Conservation (phyloP, 352 stramenopile genomes). For the Plasmopara muralis region DNA sequence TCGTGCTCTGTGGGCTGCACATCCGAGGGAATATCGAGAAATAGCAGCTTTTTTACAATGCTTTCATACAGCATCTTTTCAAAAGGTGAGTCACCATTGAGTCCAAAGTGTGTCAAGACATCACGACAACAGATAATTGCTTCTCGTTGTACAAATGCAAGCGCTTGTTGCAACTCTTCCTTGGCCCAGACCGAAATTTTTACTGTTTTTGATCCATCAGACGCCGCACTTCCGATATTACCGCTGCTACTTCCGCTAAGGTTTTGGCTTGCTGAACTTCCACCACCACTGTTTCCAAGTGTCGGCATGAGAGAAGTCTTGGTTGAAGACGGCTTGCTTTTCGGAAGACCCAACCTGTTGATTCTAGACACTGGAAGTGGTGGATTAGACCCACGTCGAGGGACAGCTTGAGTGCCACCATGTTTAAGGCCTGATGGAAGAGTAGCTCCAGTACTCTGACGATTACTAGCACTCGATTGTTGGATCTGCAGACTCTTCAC, state of each 20-base stretch:
- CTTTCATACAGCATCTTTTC: slow-evolving; percentile 74
- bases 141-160: slow-evolving; percentile 68
- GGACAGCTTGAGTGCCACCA: slow-evolving; percentile 43
- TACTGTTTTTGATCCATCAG: slow-evolving; percentile 42
- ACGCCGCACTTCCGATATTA: slow-evolving; percentile 6
- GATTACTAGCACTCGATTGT: slow-evolving; percentile 42
- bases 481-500: slow-evolving; percentile 86
- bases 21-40: slow-evolving; percentile 73
- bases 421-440: slow-evolving; percentile 37
- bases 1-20: slow-evolving; percentile 83
- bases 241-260: slow-evolving; percentile 8
- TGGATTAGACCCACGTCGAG: slow-evolving; percentile 35
- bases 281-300: slow-evolving; percentile 10
- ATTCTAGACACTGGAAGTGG: slow-evolving; percentile 22
- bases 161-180: slow-evolving; percentile 75
- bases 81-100: slow-evolving; percentile 57
- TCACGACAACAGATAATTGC: slow-evolving; percentile 65
- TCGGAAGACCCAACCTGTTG: slow-evolving; percentile 25
- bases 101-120: slow-evolving; percentile 60
- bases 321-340: slow-evolving; percentile 29
- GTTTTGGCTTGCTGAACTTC: slow-evolving; percentile 1
- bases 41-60: slow-evolving; percentile 78
- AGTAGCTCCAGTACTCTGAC: slow-evolving; percentile 28
- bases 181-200: slow-evolving; percentile 67
- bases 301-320: slow-evolving; percentile 16